These are phyloP conservation scores for Macrophomina phaseolina DNA, from an alignment of 2,329 filamentous ascomycete species.

Conservation along the genomic window DNA sequence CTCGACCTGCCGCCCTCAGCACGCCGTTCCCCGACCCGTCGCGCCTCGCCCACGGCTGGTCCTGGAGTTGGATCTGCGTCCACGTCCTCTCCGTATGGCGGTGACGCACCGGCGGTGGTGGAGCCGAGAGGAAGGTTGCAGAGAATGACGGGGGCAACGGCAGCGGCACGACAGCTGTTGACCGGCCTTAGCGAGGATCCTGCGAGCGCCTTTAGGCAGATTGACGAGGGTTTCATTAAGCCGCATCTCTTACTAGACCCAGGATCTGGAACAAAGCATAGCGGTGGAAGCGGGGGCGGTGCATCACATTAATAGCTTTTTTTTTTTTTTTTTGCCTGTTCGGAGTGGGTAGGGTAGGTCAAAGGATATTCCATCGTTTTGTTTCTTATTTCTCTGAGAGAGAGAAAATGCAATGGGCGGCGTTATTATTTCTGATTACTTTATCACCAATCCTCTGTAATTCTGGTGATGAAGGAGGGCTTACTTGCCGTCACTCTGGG, in stretches of 20 bases:
- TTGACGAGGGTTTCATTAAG: conserved; percentile 97
- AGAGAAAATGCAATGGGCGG: conserved; percentile 20
- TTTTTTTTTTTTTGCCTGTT: neutral
- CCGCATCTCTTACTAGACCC: conserved; percentile 84
- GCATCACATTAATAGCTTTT: neutral
- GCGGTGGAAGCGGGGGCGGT: neutral
- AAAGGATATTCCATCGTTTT: neutral
- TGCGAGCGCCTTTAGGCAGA: conserved; percentile 83
- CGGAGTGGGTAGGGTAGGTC: neutral
- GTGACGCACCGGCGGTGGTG: conserved; percentile 38
- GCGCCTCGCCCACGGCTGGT: conserved; percentile 39
- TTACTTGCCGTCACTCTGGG: neutral
- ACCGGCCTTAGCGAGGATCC: conserved; percentile 82
- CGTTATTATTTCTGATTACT: neutral
- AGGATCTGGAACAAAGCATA: neutral
- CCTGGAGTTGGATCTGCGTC: conserved; percentile 25
- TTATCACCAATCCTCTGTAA: neutral
- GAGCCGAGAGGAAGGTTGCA: conserved; percentile 27
- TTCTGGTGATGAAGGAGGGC: neutral
- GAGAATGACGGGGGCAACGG: conserved; percentile 69
- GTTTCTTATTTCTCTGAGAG: neutral
- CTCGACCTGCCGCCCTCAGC: conserved; percentile 66
- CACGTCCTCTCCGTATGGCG: conserved; percentile 45
- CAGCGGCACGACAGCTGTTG: conserved; percentile 80
- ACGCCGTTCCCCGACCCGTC: conserved; percentile 51